Conservation (phyloP, 345 rosid species). For the Ceriops tagal region DNA sequence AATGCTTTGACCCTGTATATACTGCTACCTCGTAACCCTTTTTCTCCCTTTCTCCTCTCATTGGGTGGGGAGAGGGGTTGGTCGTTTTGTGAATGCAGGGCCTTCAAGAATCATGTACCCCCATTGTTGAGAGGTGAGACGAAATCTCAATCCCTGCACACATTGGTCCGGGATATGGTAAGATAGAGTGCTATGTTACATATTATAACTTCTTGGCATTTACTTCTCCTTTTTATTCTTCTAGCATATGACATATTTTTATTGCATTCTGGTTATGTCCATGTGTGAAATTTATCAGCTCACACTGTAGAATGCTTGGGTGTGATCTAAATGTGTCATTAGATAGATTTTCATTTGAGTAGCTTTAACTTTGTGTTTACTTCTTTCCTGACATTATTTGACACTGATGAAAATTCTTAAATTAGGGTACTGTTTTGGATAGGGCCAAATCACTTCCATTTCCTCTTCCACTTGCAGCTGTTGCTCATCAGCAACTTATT, state of each 20-base stretch:
- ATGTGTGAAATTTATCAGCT: too few species aligned
- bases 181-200: constrained; percentile 14
- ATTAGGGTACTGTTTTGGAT: constrained; percentile 62
- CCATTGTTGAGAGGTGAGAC: constrained; percentile 47
- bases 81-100: constrained; percentile 43
- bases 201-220: not conserved
- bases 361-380: constrained; percentile 1
- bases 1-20: not conserved
- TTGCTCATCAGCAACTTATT: constrained; percentile 77
- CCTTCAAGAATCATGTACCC: constrained; percentile 71
- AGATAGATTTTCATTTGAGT: not conserved
- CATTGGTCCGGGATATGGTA: constrained; percentile 64
- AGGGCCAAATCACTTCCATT: constrained; percentile 69
- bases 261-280: too few species aligned
- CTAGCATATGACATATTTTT: too few species aligned
- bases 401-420: constrained; percentile 23
- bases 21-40: not conserved
- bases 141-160: constrained; percentile 44
- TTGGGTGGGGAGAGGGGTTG: not conserved
- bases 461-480: constrained; percentile 77
- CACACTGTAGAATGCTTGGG: not conserved
- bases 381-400: not conserved
- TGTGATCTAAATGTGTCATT: not conserved
- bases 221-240: not conserved
- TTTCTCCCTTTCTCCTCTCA: not conserved